These are phyloP conservation scores for Saccharomycopsis hybrid DNA, from an alignment of 1,139 yeast species.

Conservation along the genomic window DNA sequence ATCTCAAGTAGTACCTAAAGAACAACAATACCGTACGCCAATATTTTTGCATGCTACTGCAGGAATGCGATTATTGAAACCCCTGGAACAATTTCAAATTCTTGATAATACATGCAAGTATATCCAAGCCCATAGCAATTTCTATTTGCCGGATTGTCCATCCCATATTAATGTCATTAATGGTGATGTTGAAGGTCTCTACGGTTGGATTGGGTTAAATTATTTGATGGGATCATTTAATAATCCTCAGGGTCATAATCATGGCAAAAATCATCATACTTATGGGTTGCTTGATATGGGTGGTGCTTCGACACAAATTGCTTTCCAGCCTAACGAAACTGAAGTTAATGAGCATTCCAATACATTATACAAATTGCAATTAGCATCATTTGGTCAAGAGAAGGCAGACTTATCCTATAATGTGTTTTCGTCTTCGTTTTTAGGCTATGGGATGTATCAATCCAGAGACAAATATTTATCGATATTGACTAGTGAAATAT, in stretches of 20 bases:
- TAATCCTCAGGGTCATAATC: constrained; percentile 35
- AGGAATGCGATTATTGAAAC: constrained; percentile 65
- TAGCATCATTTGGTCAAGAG: constrained; percentile 34
- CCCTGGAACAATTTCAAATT: constrained; percentile 45
- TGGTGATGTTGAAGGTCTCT: constrained; percentile 75
- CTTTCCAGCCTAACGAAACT: constrained; percentile 61
- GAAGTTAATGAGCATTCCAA: constrained; percentile 52
- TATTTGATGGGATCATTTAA: constrained; percentile 59
- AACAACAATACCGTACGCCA: constrained; percentile 68
- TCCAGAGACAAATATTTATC: constrained; percentile 49
- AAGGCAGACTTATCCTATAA: constrained; percentile 38
- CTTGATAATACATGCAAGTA: constrained; percentile 51
- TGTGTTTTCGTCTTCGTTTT: constrained; percentile 65
- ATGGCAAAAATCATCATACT: constrained; percentile 43
- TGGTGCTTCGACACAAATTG: constrained; percentile 82
- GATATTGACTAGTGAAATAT: constrained; percentile 25
- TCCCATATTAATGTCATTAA: constrained; percentile 63
- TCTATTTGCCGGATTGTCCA: constrained; percentile 50
- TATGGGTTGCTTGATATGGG: constrained; percentile 83
- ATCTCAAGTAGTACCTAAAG: constrained; percentile 52
- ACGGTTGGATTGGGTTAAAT: constrained; percentile 77
- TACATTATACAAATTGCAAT: constrained; percentile 44
- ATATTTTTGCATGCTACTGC: constrained; percentile 76
- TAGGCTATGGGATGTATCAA: constrained; percentile 73
- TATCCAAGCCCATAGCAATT: constrained; percentile 45